Percentiles rank a stretch among this genome's conserved stretches.
phyloP scores from a whole-genome alignment of 139 green algal species.

The Volvox reticuliferus region DNA sequence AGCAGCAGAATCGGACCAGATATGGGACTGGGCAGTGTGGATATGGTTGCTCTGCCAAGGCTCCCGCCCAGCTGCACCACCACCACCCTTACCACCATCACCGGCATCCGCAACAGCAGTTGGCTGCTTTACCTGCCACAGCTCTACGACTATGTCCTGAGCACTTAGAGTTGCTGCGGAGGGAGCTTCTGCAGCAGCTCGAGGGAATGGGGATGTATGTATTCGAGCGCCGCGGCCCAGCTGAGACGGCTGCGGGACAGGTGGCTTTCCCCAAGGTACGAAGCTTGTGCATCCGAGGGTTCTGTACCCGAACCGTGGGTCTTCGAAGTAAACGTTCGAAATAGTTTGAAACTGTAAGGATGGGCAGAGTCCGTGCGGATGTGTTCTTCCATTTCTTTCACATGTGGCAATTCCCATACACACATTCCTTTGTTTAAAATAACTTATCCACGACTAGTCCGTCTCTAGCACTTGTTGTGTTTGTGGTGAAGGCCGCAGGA shows the following conservation, averaged over 20 bases:
- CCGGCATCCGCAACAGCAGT: constrained; percentile 2
- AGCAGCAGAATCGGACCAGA: neutral
- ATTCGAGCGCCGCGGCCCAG: constrained; percentile 43
- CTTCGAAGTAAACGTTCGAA: too few relatives aligned
- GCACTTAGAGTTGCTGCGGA: constrained; percentile 51
- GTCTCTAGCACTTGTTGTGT: neutral
- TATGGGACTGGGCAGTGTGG: neutral
- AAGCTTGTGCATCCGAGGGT: too few relatives aligned
- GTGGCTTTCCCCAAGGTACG: constrained; percentile 72
- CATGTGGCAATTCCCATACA: too few relatives aligned
- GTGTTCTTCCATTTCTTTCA: too few relatives aligned
- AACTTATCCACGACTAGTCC: too few relatives aligned
- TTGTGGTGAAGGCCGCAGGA: neutral
- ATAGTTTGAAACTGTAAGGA: neutral
- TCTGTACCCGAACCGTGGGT: too few relatives aligned
- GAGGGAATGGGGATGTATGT: constrained; percentile 52
- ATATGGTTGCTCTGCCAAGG: too few relatives aligned
- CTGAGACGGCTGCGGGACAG: constrained; percentile 62
- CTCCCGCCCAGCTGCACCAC: neutral
- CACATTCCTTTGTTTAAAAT: too few relatives aligned
- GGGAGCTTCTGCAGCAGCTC: constrained; percentile 49
- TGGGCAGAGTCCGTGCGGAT: neutral
- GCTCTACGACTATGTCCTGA: neutral
- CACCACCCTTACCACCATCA: neutral
- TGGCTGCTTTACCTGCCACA: neutral